Conservation (phyloP, 371 early-diverging fungal species). For the Mortierella sp. region DNA sequence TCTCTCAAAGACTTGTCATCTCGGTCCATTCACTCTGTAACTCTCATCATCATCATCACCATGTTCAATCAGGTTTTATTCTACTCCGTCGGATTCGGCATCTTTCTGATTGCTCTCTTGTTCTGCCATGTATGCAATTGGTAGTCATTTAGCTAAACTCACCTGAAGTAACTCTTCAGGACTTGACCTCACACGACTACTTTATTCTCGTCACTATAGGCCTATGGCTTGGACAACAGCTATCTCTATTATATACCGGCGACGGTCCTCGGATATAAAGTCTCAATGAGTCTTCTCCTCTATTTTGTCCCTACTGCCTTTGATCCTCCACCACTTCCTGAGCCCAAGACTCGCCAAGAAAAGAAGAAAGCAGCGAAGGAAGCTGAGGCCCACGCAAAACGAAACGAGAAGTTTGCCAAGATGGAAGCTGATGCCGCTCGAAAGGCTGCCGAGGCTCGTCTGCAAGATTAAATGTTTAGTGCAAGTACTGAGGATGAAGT, state of each 20-base stretch:
- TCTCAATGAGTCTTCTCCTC: constrained; percentile 30
- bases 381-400: constrained; percentile 27
- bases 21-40: background rate
- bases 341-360: constrained; percentile 46
- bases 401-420: constrained; percentile 25
- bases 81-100: constrained; percentile 29
- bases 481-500: background rate
- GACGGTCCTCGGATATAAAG: constrained; percentile 22
- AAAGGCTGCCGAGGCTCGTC: constrained; percentile 41
- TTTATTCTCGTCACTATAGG: constrained; percentile 23
- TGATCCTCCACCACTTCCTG: constrained; percentile 40
- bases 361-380: constrained; percentile 52
- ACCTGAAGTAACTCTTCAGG: background rate
- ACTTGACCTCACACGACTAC: background rate
- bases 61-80: constrained; percentile 39
- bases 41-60: constrained; percentile 10
- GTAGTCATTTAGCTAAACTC: background rate
- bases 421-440: constrained; percentile 47
- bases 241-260: constrained; percentile 45
- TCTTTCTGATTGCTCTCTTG: constrained; percentile 42
- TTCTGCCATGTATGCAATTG: constrained; percentile 47
- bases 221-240: constrained; percentile 38
- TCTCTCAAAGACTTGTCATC: background rate
- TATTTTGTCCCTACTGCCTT: constrained; percentile 41
- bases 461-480: constrained; percentile 4